Base-by-base conservation (phyloP, 1,284 basidiomycete genomes). In the Boletus mariae region DNA sequence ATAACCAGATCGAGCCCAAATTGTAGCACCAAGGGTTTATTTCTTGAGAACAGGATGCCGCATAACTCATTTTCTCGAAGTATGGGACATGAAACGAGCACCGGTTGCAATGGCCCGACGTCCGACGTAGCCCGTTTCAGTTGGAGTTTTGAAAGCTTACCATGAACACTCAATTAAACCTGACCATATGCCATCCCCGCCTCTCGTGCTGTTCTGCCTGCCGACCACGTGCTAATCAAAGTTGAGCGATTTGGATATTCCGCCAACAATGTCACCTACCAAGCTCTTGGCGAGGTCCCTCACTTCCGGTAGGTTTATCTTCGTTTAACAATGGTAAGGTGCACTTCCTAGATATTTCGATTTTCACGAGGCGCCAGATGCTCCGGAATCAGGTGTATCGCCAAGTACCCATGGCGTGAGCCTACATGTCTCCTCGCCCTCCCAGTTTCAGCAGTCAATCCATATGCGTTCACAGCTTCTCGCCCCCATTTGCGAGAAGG, bases 211-310 rank as follows among this genome's bases (percentile, higher is more conserved):
- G 45, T 61, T 1, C 64, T 75, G 28, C 75, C 74, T 17, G 51
- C 63, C n/a, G 74, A 80, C 63, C 76, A 82, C 55, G 71, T 85
- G 32, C 62, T 85, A 28, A 72, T 86, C 53, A 72, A 72, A 47
- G 77, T 86, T 4, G 82, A 85, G 52, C 75, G 78, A 15, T 85
- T 85, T 61, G 83, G 83, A 2, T 86, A 80, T 63, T 83, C 82
- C 20, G 75, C 83, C 35, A 86, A 86, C 62, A 86, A 86, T 59
- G 53, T 82, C 7, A 80, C 81, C 15, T 82, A 82, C 58, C 78
- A 82, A 61, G 73, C 75, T 6, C 70, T 86, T 5, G 84, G 84
- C 23, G 83, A 85, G 56, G 75, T 77, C 51, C 75, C 83, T 9
- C 80, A 83, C 60, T 85, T 84, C 55, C 71, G 78, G 83, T 83